Base-by-base conservation (phyloP, 805 yeast species). In the Scheffersomyces coipomensis region DNA sequence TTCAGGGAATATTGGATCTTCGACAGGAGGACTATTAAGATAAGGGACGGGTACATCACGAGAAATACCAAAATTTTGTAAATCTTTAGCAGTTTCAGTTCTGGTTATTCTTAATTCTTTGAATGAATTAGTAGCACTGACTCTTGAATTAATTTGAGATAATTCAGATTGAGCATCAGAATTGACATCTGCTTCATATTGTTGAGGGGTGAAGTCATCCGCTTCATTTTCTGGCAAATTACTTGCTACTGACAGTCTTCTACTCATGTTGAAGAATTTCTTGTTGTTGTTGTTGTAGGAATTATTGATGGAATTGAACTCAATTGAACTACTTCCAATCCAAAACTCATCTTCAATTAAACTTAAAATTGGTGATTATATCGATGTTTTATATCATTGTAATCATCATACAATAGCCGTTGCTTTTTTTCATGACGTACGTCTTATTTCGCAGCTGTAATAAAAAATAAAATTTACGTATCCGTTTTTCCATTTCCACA, bases 1-100 rank as follows among this genome's bases (percentile, higher is more conserved):
- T 68, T 89, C 97, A 7, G 97, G 97, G 72, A 89, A 89, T 25
- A 88, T 83, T 12, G 91, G 85, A 46, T 76, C 75, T 43, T 71
- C 75, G 18, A 76, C 71, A 9, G 69, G 68, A 3, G 73, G 70
- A 21, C 49, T 35, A 51, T 66, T 52, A 29, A 81, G 63, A 47
- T 79, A 87, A 0, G 79, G 75, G 19, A 66, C 54, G 4, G 86
- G 81, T 1, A 77, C 67, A 3, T 64, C 68, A n/a, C 73, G 60
- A 5, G 78, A 67, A 12, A 85, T 51, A 41, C 93, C 93, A 58
- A 73, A 64, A 11, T 78, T 81, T 38, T 72, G 76, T 35, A 88
- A 62, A 2, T 95, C 79, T 55, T 79, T 78, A 10, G 75, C 79
- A 1, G 95, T 88, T 64, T 88, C 96, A 1, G 93, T 83, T 48